Evolutionary conservation across 345 rosid species (phyloP).

Genomic region (Euphorbia lathyris): DNA sequence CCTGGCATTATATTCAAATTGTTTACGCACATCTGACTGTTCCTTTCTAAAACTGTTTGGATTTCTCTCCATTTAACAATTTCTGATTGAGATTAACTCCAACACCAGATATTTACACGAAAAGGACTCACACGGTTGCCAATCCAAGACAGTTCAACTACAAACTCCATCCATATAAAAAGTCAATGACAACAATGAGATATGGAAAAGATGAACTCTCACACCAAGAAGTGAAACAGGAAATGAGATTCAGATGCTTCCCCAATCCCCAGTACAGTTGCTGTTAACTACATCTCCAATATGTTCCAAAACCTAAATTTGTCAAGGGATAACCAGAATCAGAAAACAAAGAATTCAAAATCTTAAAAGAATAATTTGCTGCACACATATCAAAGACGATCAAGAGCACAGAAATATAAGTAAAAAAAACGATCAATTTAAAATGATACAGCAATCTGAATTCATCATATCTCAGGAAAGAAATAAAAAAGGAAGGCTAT

Average conservation of each 20-base stretch:
- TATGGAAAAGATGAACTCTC: slow-evolving; percentile 6
- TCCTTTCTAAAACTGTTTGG: slow-evolving; percentile 46
- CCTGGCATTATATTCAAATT: slow-evolving; percentile 35
- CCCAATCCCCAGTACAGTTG: neutral
- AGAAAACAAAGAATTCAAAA: neutral
- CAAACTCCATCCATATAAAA: slow-evolving; percentile 16
- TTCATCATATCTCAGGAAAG: neutral
- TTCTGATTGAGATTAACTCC: neutral
- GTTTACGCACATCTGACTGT: slow-evolving; percentile 34
- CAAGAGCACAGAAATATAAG: neutral
- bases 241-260: neutral
- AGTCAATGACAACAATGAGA: neutral
- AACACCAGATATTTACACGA: slow-evolving; percentile 11
- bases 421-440: neutral
- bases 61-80: slow-evolving; percentile 45
- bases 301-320: slow-evolving; percentile 4
- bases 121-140: neutral
- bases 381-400: neutral
- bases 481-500: neutral
- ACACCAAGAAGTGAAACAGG: neutral
- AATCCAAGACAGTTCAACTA: neutral
- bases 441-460: neutral
- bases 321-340: neutral
- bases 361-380: neutral
- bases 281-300: slow-evolving; percentile 7